Evolutionary conservation across 192 early-diverging fungal genomes (phyloP).

Genomic region (Backusella psychrophila): DNA sequence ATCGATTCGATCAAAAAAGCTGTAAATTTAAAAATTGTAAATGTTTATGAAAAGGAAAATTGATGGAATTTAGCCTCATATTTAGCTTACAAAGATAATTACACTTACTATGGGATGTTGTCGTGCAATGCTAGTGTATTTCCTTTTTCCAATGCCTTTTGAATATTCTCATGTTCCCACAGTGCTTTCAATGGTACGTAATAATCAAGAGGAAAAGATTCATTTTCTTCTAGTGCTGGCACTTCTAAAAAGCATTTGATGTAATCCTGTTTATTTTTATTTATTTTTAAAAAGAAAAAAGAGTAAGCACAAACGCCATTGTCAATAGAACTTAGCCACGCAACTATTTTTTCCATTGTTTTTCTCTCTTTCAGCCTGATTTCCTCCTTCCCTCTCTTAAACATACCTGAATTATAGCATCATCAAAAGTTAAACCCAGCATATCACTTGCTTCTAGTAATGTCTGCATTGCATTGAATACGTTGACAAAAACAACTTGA

Average conservation of each 20-base stretch:
- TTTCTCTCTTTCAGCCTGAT: slow-evolving; percentile 63
- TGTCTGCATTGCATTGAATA: slow-evolving; percentile 41
- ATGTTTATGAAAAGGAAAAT: background rate
- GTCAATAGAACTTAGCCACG: slow-evolving; percentile 44
- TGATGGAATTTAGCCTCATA: background rate
- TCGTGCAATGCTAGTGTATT: slow-evolving; percentile 53
- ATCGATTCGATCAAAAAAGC: slow-evolving; percentile 54
- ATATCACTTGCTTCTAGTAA: slow-evolving; percentile 41
- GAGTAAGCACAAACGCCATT: background rate
- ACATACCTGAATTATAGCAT: slow-evolving; percentile 47
- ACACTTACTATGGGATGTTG: slow-evolving; percentile 52
- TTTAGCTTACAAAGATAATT: background rate
- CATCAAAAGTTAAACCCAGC: background rate
- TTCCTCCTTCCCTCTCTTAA: slow-evolving; percentile 55
- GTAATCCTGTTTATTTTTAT: slow-evolving; percentile 23
- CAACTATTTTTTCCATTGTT: slow-evolving; percentile 49
- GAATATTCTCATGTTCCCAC: slow-evolving; percentile 48
- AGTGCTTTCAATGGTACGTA: slow-evolving; percentile 40
- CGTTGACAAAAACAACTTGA: slow-evolving; percentile 41
- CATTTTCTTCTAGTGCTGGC: slow-evolving; percentile 33
- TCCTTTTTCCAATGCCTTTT: slow-evolving; percentile 34
- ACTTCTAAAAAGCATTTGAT: slow-evolving; percentile 31
- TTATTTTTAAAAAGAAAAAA: background rate
- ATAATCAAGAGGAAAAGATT: slow-evolving; percentile 42
- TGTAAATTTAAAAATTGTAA: slow-evolving; percentile 4